Conservation (phyloP, 345 rosid genomes). For the Kandelia obovata region DNA sequence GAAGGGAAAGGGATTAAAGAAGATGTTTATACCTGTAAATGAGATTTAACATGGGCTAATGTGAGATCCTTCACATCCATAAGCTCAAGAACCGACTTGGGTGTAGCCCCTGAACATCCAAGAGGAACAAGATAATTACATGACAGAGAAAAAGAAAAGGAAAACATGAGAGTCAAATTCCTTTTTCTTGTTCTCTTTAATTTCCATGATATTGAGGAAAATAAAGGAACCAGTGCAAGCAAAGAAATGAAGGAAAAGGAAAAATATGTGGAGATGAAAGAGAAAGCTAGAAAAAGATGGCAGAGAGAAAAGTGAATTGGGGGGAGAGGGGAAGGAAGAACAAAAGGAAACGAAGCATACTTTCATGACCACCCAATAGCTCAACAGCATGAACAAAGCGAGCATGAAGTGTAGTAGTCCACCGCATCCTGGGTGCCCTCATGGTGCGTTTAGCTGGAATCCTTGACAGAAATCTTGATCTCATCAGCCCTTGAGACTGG, state of each 20-base stretch:
- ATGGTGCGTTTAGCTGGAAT: constrained; percentile 58
- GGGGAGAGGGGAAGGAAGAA: background rate
- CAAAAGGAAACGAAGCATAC: constrained; percentile 38
- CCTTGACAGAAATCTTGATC: constrained; percentile 64
- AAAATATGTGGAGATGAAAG: background rate
- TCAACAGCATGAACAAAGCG: constrained; percentile 99
- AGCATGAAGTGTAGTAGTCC: constrained; percentile 97
- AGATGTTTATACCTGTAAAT: constrained; percentile 63
- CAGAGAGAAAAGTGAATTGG: background rate
- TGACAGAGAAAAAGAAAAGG: constrained; percentile 2
- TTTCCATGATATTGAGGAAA: background rate
- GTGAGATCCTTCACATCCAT: constrained; percentile 99
- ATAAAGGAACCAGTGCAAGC: background rate
- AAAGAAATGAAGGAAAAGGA: background rate
- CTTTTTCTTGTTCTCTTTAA: constrained; percentile 9
- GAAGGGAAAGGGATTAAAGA: background rate
- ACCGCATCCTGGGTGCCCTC: constrained; percentile 87
- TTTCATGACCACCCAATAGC: constrained; percentile 98
- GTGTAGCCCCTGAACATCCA: constrained; percentile 71
- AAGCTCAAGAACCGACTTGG: constrained; percentile 95
- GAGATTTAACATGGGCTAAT: constrained; percentile 97
- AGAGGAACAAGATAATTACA: background rate
- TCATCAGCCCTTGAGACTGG: constrained; percentile 50
- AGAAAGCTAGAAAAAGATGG: background rate
- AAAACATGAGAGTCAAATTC: constrained; percentile 13